Base-by-base conservation (phyloP, 192 early-diverging fungal genomes). In the Coemansia sp. region DNA sequence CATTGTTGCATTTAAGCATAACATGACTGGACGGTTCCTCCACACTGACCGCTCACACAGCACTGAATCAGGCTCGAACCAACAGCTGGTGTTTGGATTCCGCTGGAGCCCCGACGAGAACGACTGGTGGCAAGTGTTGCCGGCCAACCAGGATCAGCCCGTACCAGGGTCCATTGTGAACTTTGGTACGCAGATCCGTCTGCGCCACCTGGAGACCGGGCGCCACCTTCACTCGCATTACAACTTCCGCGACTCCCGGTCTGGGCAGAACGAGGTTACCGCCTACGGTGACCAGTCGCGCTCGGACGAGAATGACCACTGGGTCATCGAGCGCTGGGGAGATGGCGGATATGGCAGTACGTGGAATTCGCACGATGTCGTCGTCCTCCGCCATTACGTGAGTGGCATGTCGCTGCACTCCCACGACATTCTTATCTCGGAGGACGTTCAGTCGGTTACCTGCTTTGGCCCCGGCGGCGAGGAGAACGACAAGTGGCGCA, bases 271-370 rank as follows among this genome's bases (percentile, higher is more conserved):
- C 61, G 85, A 86, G 68, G 77, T 81, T 18, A 83, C 83, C 8
- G 81, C 74, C 16, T 84, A 70, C 56, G 85, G 85, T 30, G 74
- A 85, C 57, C 71, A 82, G 49, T 27, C 56, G 23, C 34, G 38
- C n/a, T 81, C 70, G 14, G 85, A 86, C 49, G 67, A 80, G 59
- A 86, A 86, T 64, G 85, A 86, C 59, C 72, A 85, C 30, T 86
- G 85, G 85, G 54, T 76, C 7, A 65, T 86, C 22, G 80, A 84
- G 55, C 73, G 71, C 65, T 84, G 75, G 68, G 74, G 73, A 9
- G 69, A 76, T 24, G 82, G 71, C 44, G 68, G 54, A 12, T 78
- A 74, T 14, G 78, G 76, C 41, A 57, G 76, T 60, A 78, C 74
- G 25, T 86, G 85, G 85, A 68, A 59, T 50, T 67, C 71, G 49